phyloP scores from a whole-genome alignment of 2,329 filamentous ascomycete species.

The Trichoderma simmonsii region DNA sequence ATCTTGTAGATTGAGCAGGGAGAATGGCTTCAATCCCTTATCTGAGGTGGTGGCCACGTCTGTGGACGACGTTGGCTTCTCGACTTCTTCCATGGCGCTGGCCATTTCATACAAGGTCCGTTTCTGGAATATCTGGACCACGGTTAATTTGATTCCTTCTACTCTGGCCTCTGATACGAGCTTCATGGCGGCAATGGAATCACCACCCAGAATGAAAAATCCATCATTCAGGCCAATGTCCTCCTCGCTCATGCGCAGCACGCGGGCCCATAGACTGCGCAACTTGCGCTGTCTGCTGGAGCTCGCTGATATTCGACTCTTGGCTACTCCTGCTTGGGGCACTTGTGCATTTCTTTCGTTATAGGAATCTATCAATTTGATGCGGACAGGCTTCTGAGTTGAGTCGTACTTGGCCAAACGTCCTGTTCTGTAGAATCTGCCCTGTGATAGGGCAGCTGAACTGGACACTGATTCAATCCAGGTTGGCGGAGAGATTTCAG shows the following conservation, averaged over 20 bases:
- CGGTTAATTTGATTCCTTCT: conserved; percentile 47
- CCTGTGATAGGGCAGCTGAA: conserved; percentile 13
- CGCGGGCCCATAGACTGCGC: conserved; percentile 46
- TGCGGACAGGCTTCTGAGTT: conserved; percentile 26
- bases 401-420: conserved; percentile 38
- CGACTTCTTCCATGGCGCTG: conserved; percentile 34
- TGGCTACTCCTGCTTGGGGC: background rate
- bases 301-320: conserved; percentile 36
- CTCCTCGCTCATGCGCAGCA: conserved; percentile 43
- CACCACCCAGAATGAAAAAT: conserved; percentile 60
- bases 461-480: conserved; percentile 15
- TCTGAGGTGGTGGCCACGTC: conserved; percentile 25
- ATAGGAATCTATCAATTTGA: conserved; percentile 30
- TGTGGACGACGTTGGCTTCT: background rate
- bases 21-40: conserved; percentile 41
- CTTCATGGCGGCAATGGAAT: conserved; percentile 61
- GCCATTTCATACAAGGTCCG: conserved; percentile 52
- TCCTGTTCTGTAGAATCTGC: conserved; percentile 39
- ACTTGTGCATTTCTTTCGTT: conserved; percentile 17
- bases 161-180: conserved; percentile 53
- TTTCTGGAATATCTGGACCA: conserved; percentile 54
- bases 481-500: background rate
- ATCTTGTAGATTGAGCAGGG: conserved; percentile 42
- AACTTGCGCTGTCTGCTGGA: conserved; percentile 44
- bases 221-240: conserved; percentile 53